Evolutionary conservation across 164 flowering plant species (phyloP).

Genomic region (Magnolia kwangsiensis): DNA sequence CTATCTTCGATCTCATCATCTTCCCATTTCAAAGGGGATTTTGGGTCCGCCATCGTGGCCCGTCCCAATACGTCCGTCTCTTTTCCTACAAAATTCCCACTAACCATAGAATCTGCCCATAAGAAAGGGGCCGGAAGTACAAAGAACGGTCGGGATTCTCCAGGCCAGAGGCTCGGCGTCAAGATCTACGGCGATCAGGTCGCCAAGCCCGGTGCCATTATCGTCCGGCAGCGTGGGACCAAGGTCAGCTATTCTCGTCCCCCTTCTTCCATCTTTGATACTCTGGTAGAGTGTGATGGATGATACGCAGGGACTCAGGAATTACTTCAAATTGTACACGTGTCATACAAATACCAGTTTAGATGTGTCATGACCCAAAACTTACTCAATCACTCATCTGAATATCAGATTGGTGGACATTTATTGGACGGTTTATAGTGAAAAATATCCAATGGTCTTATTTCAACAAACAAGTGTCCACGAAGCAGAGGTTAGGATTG

Average conservation of each 20-base stretch:
- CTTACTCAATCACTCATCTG: too few relatives aligned
- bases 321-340: too few relatives aligned
- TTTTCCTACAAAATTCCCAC: constrained; percentile 36
- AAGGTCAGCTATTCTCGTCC: constrained; percentile 41
- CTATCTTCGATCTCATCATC: constrained; percentile 48
- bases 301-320: too few relatives aligned
- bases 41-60: constrained; percentile 17
- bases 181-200: constrained; percentile 88
- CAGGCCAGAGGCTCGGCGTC: constrained; percentile 82
- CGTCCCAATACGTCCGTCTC: constrained; percentile 27
- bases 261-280: too few relatives aligned
- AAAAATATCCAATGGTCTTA: too few relatives aligned
- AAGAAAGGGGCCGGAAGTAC: constrained; percentile 98
- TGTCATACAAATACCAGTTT: too few relatives aligned
- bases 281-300: too few relatives aligned
- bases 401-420: too few relatives aligned
- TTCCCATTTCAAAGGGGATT: constrained; percentile 49
- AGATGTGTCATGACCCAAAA: too few relatives aligned
- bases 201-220: constrained; percentile 90
- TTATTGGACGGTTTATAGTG: too few relatives aligned
- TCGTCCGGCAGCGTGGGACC: constrained; percentile 85
- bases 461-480: too few relatives aligned
- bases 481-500: too few relatives aligned
- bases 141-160: constrained; percentile 90
- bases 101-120: constrained; percentile 79